Conservation (phyloP, 2,329 filamentous ascomycete genomes). For the Calonectria hawksworthii region DNA sequence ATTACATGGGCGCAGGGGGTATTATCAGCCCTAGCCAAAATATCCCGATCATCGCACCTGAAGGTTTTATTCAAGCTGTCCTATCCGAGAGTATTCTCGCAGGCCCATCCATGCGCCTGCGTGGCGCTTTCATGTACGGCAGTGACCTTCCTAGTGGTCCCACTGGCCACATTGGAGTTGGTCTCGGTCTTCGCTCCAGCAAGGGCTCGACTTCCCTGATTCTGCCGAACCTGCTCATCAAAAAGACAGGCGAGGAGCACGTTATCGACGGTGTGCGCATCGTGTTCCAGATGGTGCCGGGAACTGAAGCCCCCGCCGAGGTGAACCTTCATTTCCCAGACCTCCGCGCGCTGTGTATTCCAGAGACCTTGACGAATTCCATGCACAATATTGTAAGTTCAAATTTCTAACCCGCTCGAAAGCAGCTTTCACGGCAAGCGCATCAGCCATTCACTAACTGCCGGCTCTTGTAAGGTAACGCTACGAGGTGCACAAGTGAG, state of each 20-base stretch:
- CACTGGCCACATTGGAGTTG: conserved; percentile 53
- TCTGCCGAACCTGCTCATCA: neutral
- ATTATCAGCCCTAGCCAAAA: neutral
- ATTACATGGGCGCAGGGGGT: conserved; percentile 14
- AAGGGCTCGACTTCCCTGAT: conserved; percentile 41
- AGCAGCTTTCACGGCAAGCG: too few relatives aligned
- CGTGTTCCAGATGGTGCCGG: conserved; percentile 57
- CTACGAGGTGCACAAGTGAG: conserved; percentile 57
- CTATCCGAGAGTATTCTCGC: conserved; percentile 56
- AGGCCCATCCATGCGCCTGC: conserved; percentile 55
- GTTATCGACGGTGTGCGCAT: conserved; percentile 54
- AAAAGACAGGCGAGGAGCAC: conserved; percentile 47
- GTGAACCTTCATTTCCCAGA: conserved; percentile 58
- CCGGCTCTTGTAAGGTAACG: conserved; percentile 40
- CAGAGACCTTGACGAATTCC: conserved; percentile 55
- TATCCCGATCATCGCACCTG: conserved; percentile 49
- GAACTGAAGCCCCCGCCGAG: conserved; percentile 58
- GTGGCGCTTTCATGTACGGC: conserved; percentile 58
- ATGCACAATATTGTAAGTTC: conserved; percentile 55
- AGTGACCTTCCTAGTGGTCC: conserved; percentile 45
- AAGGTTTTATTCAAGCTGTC: conserved; percentile 55
- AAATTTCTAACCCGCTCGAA: neutral
- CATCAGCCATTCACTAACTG: neutral
- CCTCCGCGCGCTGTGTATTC: conserved; percentile 52
- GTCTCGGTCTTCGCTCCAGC: conserved; percentile 52